phyloP scores from a whole-genome alignment of 305 asterid species.

The Euphrasia arctica region DNA sequence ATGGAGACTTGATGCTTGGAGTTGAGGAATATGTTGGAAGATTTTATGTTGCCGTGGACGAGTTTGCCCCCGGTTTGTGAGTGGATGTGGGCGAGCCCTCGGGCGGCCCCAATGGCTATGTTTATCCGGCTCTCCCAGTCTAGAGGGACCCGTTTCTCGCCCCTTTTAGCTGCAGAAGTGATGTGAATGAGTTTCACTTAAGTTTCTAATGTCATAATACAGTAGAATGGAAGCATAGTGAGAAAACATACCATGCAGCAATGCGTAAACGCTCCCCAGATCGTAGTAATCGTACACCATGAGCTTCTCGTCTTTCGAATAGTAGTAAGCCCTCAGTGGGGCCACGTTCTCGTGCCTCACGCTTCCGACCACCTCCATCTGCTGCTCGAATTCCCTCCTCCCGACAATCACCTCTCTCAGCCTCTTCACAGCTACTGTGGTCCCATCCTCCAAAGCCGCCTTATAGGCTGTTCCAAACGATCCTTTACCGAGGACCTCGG shows the following conservation, averaged over 20 bases:
- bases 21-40: conserved; percentile 43
- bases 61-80: conserved; percentile 38
- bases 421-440: conserved; percentile 51
- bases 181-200: neutral
- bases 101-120: conserved; percentile 55
- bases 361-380: conserved; percentile 56
- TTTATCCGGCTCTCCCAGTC: conserved; percentile 57
- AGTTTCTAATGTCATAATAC: neutral
- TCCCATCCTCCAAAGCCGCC: conserved; percentile 59
- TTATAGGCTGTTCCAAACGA: conserved; percentile 55
- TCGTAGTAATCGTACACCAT: conserved; percentile 53
- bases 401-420: conserved; percentile 48
- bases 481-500: conserved; percentile 81
- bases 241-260: conserved; percentile 50
- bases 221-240: neutral
- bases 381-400: conserved; percentile 54
- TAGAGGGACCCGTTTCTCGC: conserved; percentile 37
- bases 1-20: conserved; percentile 30
- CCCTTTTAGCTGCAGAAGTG: conserved; percentile 43
- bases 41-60: conserved; percentile 44
- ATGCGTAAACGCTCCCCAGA: conserved; percentile 48
- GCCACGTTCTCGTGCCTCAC: conserved; percentile 53
- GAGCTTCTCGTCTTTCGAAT: conserved; percentile 62
- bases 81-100: conserved; percentile 48
- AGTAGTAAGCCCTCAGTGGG: conserved; percentile 58